A percentile compares a stretch with the other conserved stretches of the same genome.
Conservation (phyloP, 1,139 yeast species). For the Groenewaldozyma sp. region DNA sequence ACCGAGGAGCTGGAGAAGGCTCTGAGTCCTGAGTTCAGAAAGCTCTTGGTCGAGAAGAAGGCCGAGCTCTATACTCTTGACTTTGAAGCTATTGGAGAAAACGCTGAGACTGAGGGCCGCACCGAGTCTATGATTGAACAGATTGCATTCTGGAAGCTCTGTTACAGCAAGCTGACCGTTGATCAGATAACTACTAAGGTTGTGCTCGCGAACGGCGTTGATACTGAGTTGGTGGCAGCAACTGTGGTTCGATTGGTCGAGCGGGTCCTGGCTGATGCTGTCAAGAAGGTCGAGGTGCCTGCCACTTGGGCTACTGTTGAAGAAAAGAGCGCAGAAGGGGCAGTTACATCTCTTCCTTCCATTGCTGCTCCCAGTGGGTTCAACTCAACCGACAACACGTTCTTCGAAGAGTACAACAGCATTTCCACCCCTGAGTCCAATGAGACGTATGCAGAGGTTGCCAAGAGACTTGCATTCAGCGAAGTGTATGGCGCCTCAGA, state of each 20-base stretch:
- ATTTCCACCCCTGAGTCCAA: conserved; percentile 44
- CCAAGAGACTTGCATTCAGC: conserved; percentile 65
- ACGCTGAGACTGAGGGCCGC: conserved; percentile 62
- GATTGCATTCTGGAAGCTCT: conserved; percentile 68
- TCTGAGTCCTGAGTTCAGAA: conserved; percentile 47
- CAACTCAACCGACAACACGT: conserved; percentile 16
- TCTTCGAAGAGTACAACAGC: conserved; percentile 23
- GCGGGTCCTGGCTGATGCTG: conserved; percentile 26
- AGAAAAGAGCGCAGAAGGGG: conserved; percentile 17
- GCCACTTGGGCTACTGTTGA: conserved; percentile 25
- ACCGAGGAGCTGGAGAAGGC: conserved; percentile 35
- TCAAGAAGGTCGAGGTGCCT: conserved; percentile 29
- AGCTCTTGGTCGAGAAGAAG: conserved; percentile 45
- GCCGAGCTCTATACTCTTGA: conserved; percentile 37
- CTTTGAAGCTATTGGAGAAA: conserved; percentile 22
- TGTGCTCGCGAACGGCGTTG: conserved; percentile 72
- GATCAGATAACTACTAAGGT: conserved; percentile 70
- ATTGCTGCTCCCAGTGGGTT: conserved; percentile 19
- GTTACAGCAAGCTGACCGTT: conserved; percentile 50
- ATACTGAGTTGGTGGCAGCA: conserved; percentile 74
- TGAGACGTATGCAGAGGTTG: conserved; percentile 49
- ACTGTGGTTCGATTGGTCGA: conserved; percentile 58
- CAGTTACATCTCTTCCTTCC: conserved; percentile 32
- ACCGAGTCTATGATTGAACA: conserved; percentile 68
- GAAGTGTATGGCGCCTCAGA: conserved; percentile 59